Evolutionary conservation across 2,329 filamentous ascomycete species (phyloP).

Genomic region (Didymella arachidicola): DNA sequence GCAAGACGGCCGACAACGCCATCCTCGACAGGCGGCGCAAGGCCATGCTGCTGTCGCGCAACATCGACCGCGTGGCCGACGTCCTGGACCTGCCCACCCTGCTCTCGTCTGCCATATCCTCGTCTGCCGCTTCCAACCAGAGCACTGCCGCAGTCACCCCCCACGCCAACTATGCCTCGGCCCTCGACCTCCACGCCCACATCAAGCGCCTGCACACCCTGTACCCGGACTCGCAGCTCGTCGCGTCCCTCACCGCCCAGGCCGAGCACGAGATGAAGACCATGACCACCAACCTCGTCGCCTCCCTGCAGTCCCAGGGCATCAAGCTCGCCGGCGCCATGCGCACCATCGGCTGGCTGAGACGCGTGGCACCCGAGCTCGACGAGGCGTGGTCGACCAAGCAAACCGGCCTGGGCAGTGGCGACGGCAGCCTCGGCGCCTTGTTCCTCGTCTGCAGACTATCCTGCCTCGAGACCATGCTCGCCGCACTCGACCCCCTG

Average conservation of each 20-base stretch:
- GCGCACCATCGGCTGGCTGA: slow-evolving; percentile 88
- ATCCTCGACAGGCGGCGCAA: slow-evolving; percentile 77
- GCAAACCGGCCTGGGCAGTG: slow-evolving; percentile 43
- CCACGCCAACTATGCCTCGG: slow-evolving; percentile 81
- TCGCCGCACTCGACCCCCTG: slow-evolving; percentile 84
- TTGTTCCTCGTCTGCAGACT: slow-evolving; percentile 89
- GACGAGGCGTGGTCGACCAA: slow-evolving; percentile 55
- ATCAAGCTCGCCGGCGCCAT: slow-evolving; percentile 90
- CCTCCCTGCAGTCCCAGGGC: slow-evolving; percentile 75
- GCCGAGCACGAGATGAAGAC: slow-evolving; percentile 87
- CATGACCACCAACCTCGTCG: slow-evolving; percentile 85
- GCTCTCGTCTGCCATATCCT: slow-evolving; percentile 78
- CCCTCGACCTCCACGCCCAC: slow-evolving; percentile 91
- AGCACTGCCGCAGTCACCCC: slow-evolving; percentile 45
- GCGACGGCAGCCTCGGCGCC: slow-evolving; percentile 76
- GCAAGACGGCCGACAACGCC: slow-evolving; percentile 70
- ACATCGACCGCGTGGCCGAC: slow-evolving; percentile 88
- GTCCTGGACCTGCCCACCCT: slow-evolving; percentile 89
- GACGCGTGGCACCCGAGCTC: slow-evolving; percentile 84
- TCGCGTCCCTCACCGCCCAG: slow-evolving; percentile 75
- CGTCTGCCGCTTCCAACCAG: slow-evolving; percentile 61
- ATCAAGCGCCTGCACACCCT: slow-evolving; percentile 84
- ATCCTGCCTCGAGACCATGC: slow-evolving; percentile 77
- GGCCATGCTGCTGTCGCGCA: slow-evolving; percentile 81
- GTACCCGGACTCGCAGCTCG: slow-evolving; percentile 79